These are phyloP conservation scores for Ilyonectria robusta DNA, from an alignment of 2,329 filamentous ascomycete genomes.

Conservation along the genomic window DNA sequence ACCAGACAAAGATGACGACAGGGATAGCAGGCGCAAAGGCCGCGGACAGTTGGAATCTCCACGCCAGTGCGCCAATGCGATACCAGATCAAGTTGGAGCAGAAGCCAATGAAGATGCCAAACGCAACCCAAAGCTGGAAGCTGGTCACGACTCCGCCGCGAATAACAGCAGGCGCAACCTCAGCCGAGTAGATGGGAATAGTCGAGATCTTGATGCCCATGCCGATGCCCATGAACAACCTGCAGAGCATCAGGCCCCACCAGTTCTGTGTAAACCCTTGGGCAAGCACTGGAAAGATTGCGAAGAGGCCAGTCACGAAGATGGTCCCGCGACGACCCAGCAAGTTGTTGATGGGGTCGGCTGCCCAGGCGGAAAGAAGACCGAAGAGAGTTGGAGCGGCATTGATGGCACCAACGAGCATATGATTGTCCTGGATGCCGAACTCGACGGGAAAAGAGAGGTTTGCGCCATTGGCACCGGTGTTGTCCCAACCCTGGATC, in stretches of 20 bases:
- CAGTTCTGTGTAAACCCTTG: conserved; percentile 67
- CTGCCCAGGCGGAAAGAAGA: conserved; percentile 46
- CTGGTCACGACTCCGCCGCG: conserved; percentile 65
- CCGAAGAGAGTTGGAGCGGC: conserved; percentile 45
- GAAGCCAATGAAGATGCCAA: conserved; percentile 76
- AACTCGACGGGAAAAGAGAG: conserved; percentile 55
- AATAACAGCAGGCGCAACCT: conserved; percentile 63
- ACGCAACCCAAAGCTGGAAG: conserved; percentile 65
- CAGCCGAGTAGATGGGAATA: conserved; percentile 67
- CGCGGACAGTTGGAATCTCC: conserved; percentile 74
- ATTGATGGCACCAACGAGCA: conserved; percentile 73
- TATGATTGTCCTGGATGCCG: conserved; percentile 55
- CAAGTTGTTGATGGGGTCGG: conserved; percentile 55
- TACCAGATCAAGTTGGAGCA: conserved; percentile 75
- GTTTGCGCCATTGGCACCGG: conserved; percentile 57
- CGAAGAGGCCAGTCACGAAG: conserved; percentile 70
- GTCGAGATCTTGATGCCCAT: conserved; percentile 68
- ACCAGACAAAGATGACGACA: conserved; percentile 67
- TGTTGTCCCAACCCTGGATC: conserved; percentile 62
- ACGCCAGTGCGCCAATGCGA: conserved; percentile 68
- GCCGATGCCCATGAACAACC: conserved; percentile 68
- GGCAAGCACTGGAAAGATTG: conserved; percentile 68
- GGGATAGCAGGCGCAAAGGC: conserved; percentile 76
- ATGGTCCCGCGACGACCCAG: conserved; percentile 56
- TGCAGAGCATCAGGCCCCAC: conserved; percentile 58